Base-by-base conservation (phyloP, 2,329 filamentous ascomycete species). In the Biscogniauxia mediterranea region DNA sequence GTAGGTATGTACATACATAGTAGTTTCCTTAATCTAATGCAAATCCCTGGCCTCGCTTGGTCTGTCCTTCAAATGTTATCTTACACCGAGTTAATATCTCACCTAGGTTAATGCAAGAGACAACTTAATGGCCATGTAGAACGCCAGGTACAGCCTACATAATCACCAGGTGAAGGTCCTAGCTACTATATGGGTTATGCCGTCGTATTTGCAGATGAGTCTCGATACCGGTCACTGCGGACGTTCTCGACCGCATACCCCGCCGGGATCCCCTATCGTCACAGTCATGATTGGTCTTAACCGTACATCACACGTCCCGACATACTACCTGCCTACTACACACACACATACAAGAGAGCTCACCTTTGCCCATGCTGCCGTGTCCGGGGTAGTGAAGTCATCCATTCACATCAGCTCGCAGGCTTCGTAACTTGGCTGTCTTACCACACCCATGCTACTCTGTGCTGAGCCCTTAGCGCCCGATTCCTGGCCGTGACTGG, bases 221-320 rank as follows among this genome's bases (percentile, higher is more conserved):
- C 11, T 46, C 17, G 38, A 46, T 46, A 46, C 7, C 38, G 38
- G 13, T 46, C 38, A 46, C 38, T 17, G 38, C 38, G 38, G 38
- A n/a, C 11, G 38, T 5, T 46, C 17, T 46, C 38, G 38, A 46
- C 17, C 38, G 5, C 6, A 1, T 17, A n/a, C 38, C 38, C 38
- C 59, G 64, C 57, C 55, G 50, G 59, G 57, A 61, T 60, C 61
- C 54, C 50, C 32, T 58, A 55, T 26, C 8, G 52, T 42, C 50
- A 59, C 61, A 56, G 54, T 55, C 54, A 50, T 61, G 58, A 62
- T 58, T 61, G 63, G 65, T 61, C 63, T 63, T 56, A 57, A 65
- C 58, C 60, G 54, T 38, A 61, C 56, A 59, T 57, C 55, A 54
- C 58, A 59, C 56, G 61, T 59, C 32, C 53, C 60, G 50, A 60